Conservation (phyloP, 2,329 filamentous ascomycete species). For the Botrytis elliptica region DNA sequence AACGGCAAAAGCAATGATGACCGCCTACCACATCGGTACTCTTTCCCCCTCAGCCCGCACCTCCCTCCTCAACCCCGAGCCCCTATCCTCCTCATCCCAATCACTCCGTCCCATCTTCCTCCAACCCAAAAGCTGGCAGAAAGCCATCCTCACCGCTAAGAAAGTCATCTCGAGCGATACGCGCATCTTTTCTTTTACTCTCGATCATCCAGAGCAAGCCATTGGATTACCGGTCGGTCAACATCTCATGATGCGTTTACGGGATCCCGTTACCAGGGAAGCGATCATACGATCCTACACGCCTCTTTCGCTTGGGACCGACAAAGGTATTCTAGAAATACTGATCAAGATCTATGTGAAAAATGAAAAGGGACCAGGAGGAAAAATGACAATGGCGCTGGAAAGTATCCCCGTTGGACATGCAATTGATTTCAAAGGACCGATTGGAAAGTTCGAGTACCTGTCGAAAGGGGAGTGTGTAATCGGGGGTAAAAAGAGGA, state of each 20-base stretch:
- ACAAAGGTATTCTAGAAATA: constrained; percentile 66
- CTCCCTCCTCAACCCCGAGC: constrained; percentile 40
- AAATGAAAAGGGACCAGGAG: constrained; percentile 56
- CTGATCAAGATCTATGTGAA: constrained; percentile 81
- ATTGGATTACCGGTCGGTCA: constrained; percentile 82
- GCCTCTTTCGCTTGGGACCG: constrained; percentile 65
- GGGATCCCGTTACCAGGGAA: constrained; percentile 67
- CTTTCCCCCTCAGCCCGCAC: constrained; percentile 59
- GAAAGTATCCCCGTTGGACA: constrained; percentile 71
- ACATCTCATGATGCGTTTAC: constrained; percentile 80
- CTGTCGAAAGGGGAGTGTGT: constrained; percentile 62
- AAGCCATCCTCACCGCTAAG: constrained; percentile 67
- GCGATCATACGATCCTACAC: constrained; percentile 85
- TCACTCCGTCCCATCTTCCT: constrained; percentile 64
- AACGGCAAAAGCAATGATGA: constrained; percentile 89
- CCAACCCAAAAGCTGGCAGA: constrained; percentile 70
- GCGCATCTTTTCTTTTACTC: constrained; percentile 75
- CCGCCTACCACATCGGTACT: constrained; percentile 77
- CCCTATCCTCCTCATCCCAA: constrained; percentile 39
- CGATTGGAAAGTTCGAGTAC: constrained; percentile 83
- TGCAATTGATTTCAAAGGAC: constrained; percentile 81
- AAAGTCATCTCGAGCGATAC: constrained; percentile 73
- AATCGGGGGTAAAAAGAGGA: constrained; percentile 56
- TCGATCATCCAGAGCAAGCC: constrained; percentile 67
- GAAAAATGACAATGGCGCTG: constrained; percentile 79